A percentile compares a stretch with the other conserved stretches of the same genome.
Conservation (phyloP, 208 protist genomes). For the Trypanosoma avium region DNA sequence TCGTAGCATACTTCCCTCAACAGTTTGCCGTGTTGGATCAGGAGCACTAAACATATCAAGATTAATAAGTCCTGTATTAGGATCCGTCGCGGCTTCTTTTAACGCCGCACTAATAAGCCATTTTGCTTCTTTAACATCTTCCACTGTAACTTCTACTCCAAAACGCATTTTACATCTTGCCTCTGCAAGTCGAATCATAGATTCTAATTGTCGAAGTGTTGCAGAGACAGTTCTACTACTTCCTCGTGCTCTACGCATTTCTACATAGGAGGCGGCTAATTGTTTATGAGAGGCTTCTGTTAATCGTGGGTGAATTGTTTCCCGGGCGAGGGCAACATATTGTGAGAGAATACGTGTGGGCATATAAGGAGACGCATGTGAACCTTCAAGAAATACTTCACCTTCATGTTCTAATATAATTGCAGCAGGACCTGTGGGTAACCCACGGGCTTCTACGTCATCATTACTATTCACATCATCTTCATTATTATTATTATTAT, state of each 20-base stretch:
- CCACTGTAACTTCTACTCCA: constrained; percentile 51
- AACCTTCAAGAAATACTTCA: constrained; percentile 70
- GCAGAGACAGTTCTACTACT: constrained; percentile 95
- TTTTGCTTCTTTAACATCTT: constrained; percentile 92
- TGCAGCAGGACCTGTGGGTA: constrained; percentile 15
- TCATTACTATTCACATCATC: background rate
- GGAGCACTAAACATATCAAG: constrained; percentile 89
- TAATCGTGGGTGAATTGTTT: constrained; percentile 80
- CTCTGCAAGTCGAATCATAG: constrained; percentile 97
- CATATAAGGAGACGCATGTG: constrained; percentile 63
- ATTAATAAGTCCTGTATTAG: constrained; percentile 85
- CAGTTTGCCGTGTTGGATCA: constrained; percentile 74
- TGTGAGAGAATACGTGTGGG: constrained; percentile 78
- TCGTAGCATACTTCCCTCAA: constrained; percentile 79
- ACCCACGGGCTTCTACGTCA: background rate
- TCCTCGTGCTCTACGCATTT: constrained; percentile 87
- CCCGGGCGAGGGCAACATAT: constrained; percentile 93
- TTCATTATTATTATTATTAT: background rate
- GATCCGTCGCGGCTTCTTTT: constrained; percentile 88
- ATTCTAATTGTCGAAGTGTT: constrained; percentile 98
- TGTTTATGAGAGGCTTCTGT: constrained; percentile 85
- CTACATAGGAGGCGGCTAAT: constrained; percentile 95
- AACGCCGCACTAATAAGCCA: constrained; percentile 85
- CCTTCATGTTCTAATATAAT: constrained; percentile 70
- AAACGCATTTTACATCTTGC: constrained; percentile 92